Base-by-base conservation (phyloP, 1,284 basidiomycete genomes). In the Ceratobasidium sp. region DNA sequence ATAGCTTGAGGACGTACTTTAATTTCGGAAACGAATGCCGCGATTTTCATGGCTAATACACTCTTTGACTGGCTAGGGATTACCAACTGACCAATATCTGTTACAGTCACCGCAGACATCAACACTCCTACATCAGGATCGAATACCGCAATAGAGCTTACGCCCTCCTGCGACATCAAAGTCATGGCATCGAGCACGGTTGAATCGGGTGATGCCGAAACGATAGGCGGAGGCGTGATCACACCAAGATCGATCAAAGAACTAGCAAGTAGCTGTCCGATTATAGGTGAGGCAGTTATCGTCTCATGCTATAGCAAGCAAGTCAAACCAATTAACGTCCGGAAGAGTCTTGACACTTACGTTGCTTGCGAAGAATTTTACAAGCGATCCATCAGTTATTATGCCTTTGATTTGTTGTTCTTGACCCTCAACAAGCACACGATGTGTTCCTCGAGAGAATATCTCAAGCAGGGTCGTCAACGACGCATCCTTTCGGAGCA, bases 361-460 rank as follows among this genome's bases (percentile, higher is more conserved):
- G 34, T 60, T 61, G 34, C 58, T 71, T 8, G 69, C 69, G 21
- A 71, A 71, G 58, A 71, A 75, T 55, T 70, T 69, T 16, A 75
- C 74, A 10, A 75, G 72, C n/a, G 71, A 60, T 10, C 74, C 53
- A 46, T 75, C 74, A n/a, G 71, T 65, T 18, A 75, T 65, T 34
- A 75, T 72, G n/a, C 74, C 74, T 26, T 73, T 59, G 16, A 69
- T n/a, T 26, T 65, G 69, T 28, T 71, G 69, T 6, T 72, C 70
- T 21, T 58, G 61, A 18, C 71, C 72, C 16, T 72, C 72, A 21
- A 75, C 60, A 46, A 75, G 55, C 1, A 73, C 88, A 82, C 91
- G 81, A 79, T 93, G 91, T 9, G 86, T 83, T 21, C 92, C 91
- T 43, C 85, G 83, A 23, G 89, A 85, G 76, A 93, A 92, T 2